Conservation (phyloP, 2,329 filamentous ascomycete species). For the Ascochyta clinopodiicola region DNA sequence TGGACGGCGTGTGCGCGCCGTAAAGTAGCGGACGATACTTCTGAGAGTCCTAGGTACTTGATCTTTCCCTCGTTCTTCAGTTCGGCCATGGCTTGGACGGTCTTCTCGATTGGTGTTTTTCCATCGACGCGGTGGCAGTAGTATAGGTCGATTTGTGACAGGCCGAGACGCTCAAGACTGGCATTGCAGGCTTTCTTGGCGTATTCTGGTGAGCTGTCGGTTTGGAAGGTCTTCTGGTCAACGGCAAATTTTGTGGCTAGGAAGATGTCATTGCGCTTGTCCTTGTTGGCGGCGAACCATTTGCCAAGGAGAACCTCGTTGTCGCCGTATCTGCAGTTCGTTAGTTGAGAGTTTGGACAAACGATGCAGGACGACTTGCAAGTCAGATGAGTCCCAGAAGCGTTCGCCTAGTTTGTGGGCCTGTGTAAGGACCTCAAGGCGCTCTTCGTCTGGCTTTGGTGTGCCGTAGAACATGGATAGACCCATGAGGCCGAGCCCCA, state of each 20-base stretch:
- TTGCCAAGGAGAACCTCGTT: conserved; percentile 45
- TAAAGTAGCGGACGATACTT: conserved; percentile 53
- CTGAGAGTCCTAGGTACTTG: conserved; percentile 55
- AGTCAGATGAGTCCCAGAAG: conserved; percentile 36
- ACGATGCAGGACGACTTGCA: conserved; percentile 21
- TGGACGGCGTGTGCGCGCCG: conserved; percentile 57
- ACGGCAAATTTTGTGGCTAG: conserved; percentile 47
- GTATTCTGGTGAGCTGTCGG: conserved; percentile 53
- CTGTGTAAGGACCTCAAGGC: conserved; percentile 59
- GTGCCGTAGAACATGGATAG: conserved; percentile 55
- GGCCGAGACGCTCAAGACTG: conserved; percentile 50
- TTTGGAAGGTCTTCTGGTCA: conserved; percentile 52
- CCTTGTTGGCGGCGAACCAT: conserved; percentile 49
- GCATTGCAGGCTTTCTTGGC: conserved; percentile 48
- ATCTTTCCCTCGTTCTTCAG: conserved; percentile 64
- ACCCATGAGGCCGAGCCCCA: conserved; percentile 65
- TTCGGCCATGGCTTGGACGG: conserved; percentile 59
- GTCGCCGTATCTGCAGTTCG: conserved; percentile 32
- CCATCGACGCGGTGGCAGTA: conserved; percentile 53
- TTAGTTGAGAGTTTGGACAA: not conserved
- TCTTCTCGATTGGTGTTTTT: conserved; percentile 56
- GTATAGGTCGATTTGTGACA: conserved; percentile 56
- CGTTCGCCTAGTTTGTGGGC: conserved; percentile 58
- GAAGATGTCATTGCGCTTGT: conserved; percentile 57
- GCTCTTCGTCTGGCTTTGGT: conserved; percentile 58